These are phyloP conservation scores for Malus asiatica DNA, from an alignment of 306 rosid genomes.

Conservation along the genomic window DNA sequence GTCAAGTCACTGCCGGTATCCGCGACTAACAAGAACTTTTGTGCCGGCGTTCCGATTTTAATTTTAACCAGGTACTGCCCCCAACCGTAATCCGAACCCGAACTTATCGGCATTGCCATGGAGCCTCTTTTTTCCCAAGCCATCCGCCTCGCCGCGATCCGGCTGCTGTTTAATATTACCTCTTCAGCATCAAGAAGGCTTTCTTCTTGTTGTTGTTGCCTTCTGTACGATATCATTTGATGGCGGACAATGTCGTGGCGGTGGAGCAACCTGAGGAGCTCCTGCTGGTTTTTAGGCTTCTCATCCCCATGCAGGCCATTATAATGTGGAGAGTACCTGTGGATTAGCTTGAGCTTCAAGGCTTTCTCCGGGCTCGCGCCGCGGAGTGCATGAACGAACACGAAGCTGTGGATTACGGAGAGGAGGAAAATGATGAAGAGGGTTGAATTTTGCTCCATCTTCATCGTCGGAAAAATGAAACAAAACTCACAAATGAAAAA, in stretches of 20 bases:
- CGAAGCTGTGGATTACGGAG: slow-evolving; percentile 6
- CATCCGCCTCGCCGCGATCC: slow-evolving; percentile 13
- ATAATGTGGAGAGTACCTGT: slow-evolving; percentile 30
- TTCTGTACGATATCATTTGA: slow-evolving; percentile 11
- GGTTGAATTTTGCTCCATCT: background rate
- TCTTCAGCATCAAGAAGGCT: background rate
- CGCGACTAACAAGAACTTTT: slow-evolving; percentile 44
- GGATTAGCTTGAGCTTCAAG: slow-evolving; percentile 43
- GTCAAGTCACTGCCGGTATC: slow-evolving; percentile 81
- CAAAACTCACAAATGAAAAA: background rate
- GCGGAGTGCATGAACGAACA: background rate
- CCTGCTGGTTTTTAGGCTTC: background rate
- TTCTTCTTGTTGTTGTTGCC: background rate
- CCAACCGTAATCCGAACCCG: slow-evolving; percentile 43
- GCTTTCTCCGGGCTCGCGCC: background rate
- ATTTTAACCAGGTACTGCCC: slow-evolving; percentile 63
- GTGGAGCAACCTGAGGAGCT: slow-evolving; percentile 26
- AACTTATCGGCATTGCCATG: slow-evolving; percentile 31
- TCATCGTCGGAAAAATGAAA: background rate
- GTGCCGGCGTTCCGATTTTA: slow-evolving; percentile 56
- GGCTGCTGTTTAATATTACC: background rate
- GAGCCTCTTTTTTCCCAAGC: slow-evolving; percentile 1
- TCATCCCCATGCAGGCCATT: background rate
- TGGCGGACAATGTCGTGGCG: slow-evolving; percentile 28
- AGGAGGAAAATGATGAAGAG: slow-evolving; percentile 25